These are phyloP conservation scores for Ophiognomonia clavigignenti-juglandacearum DNA, from an alignment of 2,329 filamentous ascomycete genomes.

Conservation along the genomic window DNA sequence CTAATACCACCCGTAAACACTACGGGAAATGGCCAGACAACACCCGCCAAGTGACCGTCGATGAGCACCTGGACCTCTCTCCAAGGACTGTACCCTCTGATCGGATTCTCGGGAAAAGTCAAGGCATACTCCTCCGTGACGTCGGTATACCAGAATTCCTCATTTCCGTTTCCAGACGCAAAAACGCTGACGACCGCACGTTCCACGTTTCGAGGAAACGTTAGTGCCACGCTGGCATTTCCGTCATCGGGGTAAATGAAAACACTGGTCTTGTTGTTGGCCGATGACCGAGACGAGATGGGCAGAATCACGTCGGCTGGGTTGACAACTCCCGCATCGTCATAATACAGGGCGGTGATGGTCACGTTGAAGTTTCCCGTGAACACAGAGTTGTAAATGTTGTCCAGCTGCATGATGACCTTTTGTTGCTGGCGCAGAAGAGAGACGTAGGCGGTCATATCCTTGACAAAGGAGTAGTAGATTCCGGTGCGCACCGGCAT, in stretches of 20 bases:
- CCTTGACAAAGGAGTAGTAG: conserved; percentile 70
- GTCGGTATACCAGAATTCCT: conserved; percentile 86
- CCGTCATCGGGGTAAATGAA: conserved; percentile 59
- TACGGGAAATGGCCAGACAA: conserved; percentile 76
- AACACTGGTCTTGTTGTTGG: conserved; percentile 51
- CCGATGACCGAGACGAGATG: conserved; percentile 51
- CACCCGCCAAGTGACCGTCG: conserved; percentile 68
- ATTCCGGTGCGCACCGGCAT: conserved; percentile 64
- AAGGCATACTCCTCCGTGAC: conserved; percentile 57
- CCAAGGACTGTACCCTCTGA: conserved; percentile 66
- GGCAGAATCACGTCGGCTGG: conserved; percentile 65
- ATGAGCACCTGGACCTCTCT: conserved; percentile 76
- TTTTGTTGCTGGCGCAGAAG: conserved; percentile 67
- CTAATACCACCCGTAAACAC: conserved; percentile 79
- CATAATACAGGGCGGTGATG: conserved; percentile 67
- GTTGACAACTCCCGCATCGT: conserved; percentile 25
- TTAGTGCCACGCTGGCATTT: conserved; percentile 51
- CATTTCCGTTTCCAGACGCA: conserved; percentile 67
- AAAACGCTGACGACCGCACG: conserved; percentile 70
- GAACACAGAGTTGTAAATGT: conserved; percentile 64
- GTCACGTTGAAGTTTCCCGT: conserved; percentile 71
- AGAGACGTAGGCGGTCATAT: conserved; percentile 67
- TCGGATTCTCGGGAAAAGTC: conserved; percentile 49
- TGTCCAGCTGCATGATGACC: conserved; percentile 75
- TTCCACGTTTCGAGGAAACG: conserved; percentile 62